Base-by-base conservation (phyloP, 805 yeast genomes). In the Spathaspora sp. region DNA sequence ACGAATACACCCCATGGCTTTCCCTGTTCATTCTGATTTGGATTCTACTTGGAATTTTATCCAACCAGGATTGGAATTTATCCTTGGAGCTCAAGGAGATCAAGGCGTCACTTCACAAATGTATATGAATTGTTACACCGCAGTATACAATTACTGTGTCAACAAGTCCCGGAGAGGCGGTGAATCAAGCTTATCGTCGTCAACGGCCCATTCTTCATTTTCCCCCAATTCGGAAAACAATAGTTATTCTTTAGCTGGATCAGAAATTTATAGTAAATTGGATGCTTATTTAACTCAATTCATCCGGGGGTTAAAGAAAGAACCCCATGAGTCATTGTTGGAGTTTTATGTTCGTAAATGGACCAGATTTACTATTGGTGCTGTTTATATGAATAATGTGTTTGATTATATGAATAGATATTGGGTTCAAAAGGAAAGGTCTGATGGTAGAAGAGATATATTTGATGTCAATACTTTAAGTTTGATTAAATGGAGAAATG, bases 361-460 rank as follows among this genome's bases (percentile, higher is more conserved):
- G 97, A 83, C 84, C 56, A 80, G 98, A 54, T 94, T 80, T 66
- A 83, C 96, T 19, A 83, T 89, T 49, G 98, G 98, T 26, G 96
- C 98, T 1, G 87, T 91, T 14, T 88, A 89, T 68, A 72, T 94
- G 66, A 91, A 90, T 67, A 94, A 96, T 65, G 92, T 96, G 5
- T 89, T 94, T 62, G 97, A 93, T 66, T 94, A 94, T 69, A 84
- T 94, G 81, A 94, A 94, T 69, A 81, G 98, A 55, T 94, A 93
- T 70, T 94, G 99, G 99, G 97, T 96, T 44, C 88, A 87, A 60
- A 92, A 96, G 63, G 98, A 93, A 69, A 80, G 98, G 63, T 87
- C 90, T 43, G 97, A 93, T 65, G 97, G 97, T 16, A 82, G 89
- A 61, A 80, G 91, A 56, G 91, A 89, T 62, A 85, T 94, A 45